Percentiles rank a stretch among this genome's conserved stretches.
phyloP scores from a whole-genome alignment of 176 grass and related monocot species.

The Microstegium vimineum region DNA sequence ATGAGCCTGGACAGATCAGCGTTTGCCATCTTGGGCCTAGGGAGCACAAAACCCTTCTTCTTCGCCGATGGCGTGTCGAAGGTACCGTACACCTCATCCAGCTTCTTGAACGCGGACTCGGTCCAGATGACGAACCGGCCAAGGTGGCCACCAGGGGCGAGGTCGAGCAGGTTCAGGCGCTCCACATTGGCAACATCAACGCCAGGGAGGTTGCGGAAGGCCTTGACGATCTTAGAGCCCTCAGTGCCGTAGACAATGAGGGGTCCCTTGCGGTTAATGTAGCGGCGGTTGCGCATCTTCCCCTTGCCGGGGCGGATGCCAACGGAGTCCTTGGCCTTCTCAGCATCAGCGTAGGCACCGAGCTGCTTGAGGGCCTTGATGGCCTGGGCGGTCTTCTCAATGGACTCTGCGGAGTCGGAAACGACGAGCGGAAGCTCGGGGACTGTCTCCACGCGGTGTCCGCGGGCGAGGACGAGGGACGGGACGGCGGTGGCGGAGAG shows the following conservation, averaged over 20 bases:
- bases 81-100: constrained; percentile 68
- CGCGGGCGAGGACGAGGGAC: constrained; percentile 60
- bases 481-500: constrained; percentile 78
- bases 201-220: constrained; percentile 84
- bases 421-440: constrained; percentile 77
- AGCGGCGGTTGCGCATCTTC: constrained; percentile 82
- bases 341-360: constrained; percentile 61
- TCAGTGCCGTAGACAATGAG: constrained; percentile 76
- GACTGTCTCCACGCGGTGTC: constrained; percentile 64
- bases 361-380: constrained; percentile 82
- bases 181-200: constrained; percentile 79
- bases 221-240: constrained; percentile 88
- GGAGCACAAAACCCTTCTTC: constrained; percentile 91
- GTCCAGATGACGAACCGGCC: constrained; percentile 93
- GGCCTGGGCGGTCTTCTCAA: constrained; percentile 83
- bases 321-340: constrained; percentile 80
- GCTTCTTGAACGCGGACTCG: constrained; percentile 84
- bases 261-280: constrained; percentile 79
- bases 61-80: constrained; percentile 49
- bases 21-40: constrained; percentile 76
- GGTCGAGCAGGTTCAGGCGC: constrained; percentile 80
- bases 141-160: constrained; percentile 81
- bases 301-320: constrained; percentile 69
- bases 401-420: constrained; percentile 51
- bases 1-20: constrained; percentile 76